Percentiles rank a stretch among this genome's conserved stretches.
These are phyloP conservation scores for Neophaeococcomyces mojaviensis DNA, from an alignment of 2,329 filamentous ascomycete species.

Conservation along the genomic window DNA sequence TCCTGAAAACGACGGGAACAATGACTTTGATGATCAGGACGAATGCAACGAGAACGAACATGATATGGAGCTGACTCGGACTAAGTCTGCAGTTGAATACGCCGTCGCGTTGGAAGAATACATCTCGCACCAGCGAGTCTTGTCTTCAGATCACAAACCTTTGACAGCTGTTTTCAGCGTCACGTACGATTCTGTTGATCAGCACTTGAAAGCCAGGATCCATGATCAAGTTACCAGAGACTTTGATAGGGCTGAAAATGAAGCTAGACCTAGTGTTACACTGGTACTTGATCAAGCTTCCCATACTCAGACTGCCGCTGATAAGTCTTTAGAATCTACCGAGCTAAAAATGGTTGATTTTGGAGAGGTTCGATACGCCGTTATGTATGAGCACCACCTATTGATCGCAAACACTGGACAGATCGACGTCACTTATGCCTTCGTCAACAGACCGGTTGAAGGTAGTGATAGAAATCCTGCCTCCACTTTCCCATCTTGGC, in stretches of 20 bases:
- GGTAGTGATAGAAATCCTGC: slow-evolving; percentile 23
- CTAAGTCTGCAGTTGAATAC: slow-evolving; percentile 34
- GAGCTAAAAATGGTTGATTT: slow-evolving; percentile 63
- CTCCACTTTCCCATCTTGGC: slow-evolving; percentile 54
- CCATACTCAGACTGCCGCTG: slow-evolving; percentile 31
- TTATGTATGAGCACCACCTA: slow-evolving; percentile 57
- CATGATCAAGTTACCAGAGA: slow-evolving; percentile 82
- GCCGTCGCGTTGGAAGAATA: slow-evolving; percentile 59
- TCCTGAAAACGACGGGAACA: slow-evolving; percentile 63
- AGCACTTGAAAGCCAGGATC: slow-evolving; percentile 73
- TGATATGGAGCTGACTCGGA: slow-evolving; percentile 23
- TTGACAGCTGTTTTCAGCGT: slow-evolving; percentile 75
- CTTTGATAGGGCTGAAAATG: slow-evolving; percentile 85
- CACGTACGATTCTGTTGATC: slow-evolving; percentile 78
- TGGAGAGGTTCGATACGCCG: slow-evolving; percentile 63
- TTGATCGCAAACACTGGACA: slow-evolving; percentile 90
- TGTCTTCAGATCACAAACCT: slow-evolving; percentile 94
- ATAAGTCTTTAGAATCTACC: slow-evolving; percentile 28
- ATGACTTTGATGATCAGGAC: slow-evolving; percentile 49
- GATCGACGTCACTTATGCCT: slow-evolving; percentile 69
- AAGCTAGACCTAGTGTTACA: slow-evolving; percentile 73
- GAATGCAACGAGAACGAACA: slow-evolving; percentile 32
- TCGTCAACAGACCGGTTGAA: slow-evolving; percentile 62
- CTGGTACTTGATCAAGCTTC: slow-evolving; percentile 63
- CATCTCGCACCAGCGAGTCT: slow-evolving; percentile 77